Percentiles rank a stretch among this genome's conserved stretches.
Conservation (phyloP, 2,329 filamentous ascomycete species). For the Microdochium bolleyi region DNA sequence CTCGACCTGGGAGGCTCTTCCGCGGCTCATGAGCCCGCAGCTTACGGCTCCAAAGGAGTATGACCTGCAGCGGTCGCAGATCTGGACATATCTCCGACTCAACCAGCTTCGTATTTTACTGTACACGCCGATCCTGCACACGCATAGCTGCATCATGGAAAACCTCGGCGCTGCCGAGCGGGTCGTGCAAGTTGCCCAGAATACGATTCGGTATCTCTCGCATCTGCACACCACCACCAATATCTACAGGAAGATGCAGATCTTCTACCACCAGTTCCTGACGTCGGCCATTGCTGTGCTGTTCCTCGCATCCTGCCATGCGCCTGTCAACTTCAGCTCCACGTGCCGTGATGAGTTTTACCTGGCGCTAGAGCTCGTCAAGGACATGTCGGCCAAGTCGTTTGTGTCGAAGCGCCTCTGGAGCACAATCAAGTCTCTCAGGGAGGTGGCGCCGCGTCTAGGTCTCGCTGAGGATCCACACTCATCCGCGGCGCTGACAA, state of each 20-base stretch:
- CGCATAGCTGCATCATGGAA: slow-evolving; percentile 71
- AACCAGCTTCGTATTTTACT: slow-evolving; percentile 90
- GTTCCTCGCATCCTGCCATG: slow-evolving; percentile 70
- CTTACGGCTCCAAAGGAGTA: slow-evolving; percentile 44
- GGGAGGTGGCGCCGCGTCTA: slow-evolving; percentile 62
- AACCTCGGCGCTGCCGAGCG: slow-evolving; percentile 67
- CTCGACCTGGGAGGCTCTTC: slow-evolving; percentile 47
- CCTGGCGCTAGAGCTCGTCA: slow-evolving; percentile 66
- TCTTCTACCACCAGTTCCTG: slow-evolving; percentile 75
- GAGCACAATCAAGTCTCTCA: slow-evolving; percentile 63
- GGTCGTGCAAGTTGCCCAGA: slow-evolving; percentile 66
- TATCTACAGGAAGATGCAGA: slow-evolving; percentile 63
- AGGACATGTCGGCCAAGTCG: slow-evolving; percentile 62
- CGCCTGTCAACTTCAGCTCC: slow-evolving; percentile 61
- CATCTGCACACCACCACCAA: slow-evolving; percentile 65
- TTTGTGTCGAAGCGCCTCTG: slow-evolving; percentile 67
- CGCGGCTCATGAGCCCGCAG: slow-evolving; percentile 16
- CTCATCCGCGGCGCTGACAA: slow-evolving; percentile 42
- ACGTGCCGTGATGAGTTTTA: slow-evolving; percentile 70
- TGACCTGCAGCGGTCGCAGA: slow-evolving; percentile 64
- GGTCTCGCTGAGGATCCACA: slow-evolving; percentile 50
- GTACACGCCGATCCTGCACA: slow-evolving; percentile 81
- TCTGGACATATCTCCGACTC: slow-evolving; percentile 77
- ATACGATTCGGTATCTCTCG: slow-evolving; percentile 65
- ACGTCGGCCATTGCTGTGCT: slow-evolving; percentile 67